Base-by-base conservation (phyloP, 192 early-diverging fungal species). In the Oehlia diaphana region DNA sequence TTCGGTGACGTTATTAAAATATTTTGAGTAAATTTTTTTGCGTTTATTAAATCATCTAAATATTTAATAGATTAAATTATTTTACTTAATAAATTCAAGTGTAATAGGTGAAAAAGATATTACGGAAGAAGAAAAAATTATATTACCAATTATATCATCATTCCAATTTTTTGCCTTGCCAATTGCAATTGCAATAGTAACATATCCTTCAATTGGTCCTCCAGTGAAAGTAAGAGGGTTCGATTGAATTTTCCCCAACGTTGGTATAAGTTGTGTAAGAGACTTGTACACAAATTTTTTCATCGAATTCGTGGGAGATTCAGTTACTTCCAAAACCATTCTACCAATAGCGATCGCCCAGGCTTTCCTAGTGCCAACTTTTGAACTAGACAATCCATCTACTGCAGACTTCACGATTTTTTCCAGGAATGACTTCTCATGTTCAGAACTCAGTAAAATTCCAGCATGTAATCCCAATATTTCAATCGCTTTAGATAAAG, bases 341-440 rank as follows among this genome's bases (percentile, higher is more conserved):
- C 82, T 64, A 26, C 90, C 92, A 33, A 94, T 76, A 26, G 87
- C 87, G 13, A 86, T 84, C 28, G 92, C 89, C 91, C 92, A 94
- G 1, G 88, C 88, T 67, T 89, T 92, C 33, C 95, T 88, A 16
- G 87, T 82, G 12, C 80, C 79, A 19, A 87, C 80, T 79, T 94
- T 93, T 58, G 87, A 80, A 64, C 93, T 93, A 1, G 81, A 86
- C 21, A 95, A 83, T 19, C 88, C 89, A 28, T 88, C 87, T 12
- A 85, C 80, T 12, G 86, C 88, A 26, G 88, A 83, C 63, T 88
- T 86, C 19, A 88, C 83, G 13, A 85, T 82, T 12, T 86, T 84
- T 0, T 83, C 68, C 23, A 90, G 63, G 77, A 89, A 72, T 12
- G 80, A 78, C 26, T 86, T 76, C 42, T 87, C 80, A 49, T 87